Evolutionary conservation across 1,284 basidiomycete species (phyloP).

Genomic region (Golubevia pallescens): DNA sequence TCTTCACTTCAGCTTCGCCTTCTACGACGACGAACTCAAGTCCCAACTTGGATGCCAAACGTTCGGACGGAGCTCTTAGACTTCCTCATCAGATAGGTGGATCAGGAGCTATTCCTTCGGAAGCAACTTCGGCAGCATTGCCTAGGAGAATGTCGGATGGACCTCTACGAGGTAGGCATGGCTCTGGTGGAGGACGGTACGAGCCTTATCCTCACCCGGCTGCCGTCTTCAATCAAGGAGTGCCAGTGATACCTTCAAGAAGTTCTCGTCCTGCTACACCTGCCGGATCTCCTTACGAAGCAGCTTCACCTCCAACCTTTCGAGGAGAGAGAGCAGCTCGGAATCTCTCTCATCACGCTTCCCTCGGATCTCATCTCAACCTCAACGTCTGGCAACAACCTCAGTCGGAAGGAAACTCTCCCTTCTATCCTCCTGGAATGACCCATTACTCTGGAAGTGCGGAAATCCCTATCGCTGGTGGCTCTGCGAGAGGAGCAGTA

Average conservation of each 20-base stretch:
- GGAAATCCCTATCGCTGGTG: background rate
- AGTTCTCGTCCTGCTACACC: background rate
- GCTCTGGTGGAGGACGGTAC: background rate
- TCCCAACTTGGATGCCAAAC: background rate
- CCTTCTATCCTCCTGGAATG: background rate
- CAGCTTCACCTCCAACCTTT: background rate
- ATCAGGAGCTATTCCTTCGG: background rate
- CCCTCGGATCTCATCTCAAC: background rate
- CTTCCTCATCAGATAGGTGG: background rate
- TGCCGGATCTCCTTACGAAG: background rate
- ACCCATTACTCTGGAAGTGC: background rate
- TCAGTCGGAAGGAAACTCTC: background rate
- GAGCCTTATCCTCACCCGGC: background rate
- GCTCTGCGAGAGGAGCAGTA: background rate
- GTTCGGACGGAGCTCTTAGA: background rate
- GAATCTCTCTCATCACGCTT: background rate
- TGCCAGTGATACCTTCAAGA: background rate
- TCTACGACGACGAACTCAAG: background rate
- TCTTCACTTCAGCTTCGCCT: background rate
- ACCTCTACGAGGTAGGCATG: background rate
- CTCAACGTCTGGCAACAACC: background rate
- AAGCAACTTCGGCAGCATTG: background rate
- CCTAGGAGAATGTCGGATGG: background rate
- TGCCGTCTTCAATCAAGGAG: background rate
- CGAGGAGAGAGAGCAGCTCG: background rate